phyloP scores from a whole-genome alignment of 2,329 filamentous ascomycete genomes.

The Corynespora cassiicola region DNA sequence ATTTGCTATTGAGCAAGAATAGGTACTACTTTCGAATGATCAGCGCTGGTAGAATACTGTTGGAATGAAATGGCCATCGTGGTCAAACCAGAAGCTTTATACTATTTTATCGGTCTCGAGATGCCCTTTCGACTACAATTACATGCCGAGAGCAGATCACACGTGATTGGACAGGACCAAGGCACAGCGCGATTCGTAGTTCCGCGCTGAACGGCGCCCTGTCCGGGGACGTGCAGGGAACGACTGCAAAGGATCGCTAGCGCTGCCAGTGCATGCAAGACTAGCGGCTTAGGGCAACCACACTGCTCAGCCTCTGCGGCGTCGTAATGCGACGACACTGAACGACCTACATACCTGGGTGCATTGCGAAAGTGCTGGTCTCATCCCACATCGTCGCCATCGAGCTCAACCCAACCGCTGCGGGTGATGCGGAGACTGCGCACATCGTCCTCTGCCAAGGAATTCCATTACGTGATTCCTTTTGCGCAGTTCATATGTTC shows the following conservation, averaged over 20 bases:
- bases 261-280: constrained; percentile 7
- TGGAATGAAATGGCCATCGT: not conserved
- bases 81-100: constrained; percentile 8
- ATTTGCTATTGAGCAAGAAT: not conserved
- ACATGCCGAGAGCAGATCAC: constrained; percentile 2
- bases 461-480: constrained; percentile 4
- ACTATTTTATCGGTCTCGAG: constrained; percentile 7
- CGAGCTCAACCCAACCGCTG: constrained; percentile 6
- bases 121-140: constrained; percentile 4
- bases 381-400: constrained; percentile 7
- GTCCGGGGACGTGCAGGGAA: not conserved
- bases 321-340: constrained; percentile 8
- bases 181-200: constrained; percentile 12
- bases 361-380: constrained; percentile 3
- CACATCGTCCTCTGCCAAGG: constrained; percentile 8
- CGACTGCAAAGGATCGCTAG: not conserved
- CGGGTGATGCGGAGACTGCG: constrained; percentile 8
- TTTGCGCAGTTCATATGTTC: constrained; percentile 5
- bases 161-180: constrained; percentile 4
- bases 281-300: constrained; percentile 3
- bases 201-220: constrained; percentile 12
- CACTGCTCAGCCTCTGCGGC: constrained; percentile 11
- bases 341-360: constrained; percentile 3
- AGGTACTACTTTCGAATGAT: not conserved
- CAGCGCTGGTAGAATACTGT: not conserved